Base-by-base conservation (phyloP, 768 basidiomycete species). In the Leccinellum rugosiceps region DNA sequence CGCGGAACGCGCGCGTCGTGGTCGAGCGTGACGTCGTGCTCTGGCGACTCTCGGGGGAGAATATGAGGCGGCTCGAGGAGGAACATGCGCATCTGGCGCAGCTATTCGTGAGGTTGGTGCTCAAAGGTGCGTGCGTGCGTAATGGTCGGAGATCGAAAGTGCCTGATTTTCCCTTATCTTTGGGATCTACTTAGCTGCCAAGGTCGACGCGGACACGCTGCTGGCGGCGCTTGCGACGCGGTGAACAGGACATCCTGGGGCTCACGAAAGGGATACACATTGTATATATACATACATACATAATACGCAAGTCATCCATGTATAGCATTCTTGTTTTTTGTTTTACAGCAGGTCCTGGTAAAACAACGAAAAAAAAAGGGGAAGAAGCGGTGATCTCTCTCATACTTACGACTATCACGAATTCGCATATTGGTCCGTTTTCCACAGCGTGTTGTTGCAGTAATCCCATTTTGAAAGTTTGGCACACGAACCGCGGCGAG, bases 1-100 rank as follows among this genome's bases (percentile, higher is more conserved):
- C 84, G 17, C 79, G 96, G 49, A 98, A 97, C 68, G 89, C 94
- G 25, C 91, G 88, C 4, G 92, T 92, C 34, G 76, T 87, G 0
- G 92, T 89, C 3, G 96, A 98, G 71, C 78, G 84, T 5, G 79
- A 85, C 8, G 86, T 84, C 7, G 82, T 87, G 14, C 62, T 98
- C 51, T 99, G 96, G 96, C 87, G 81, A 72, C 73, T 98, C 46
- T 84, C 83, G 58, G 74, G 68, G 3, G 78, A 79, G 52, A 80
- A 77, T 49, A 72, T 97, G 65, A 76, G 77, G 38, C 66, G 73
- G 60, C 67, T 99, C 62, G 88, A 93, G 68, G 69, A 68, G 31
- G 90, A 92, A 48, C 74, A 85, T 52, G 87, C 92, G 0, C 78
- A 78, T 50, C 65, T 90, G 52, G 86, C 88, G n/a, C 75, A 81